Evolutionary conservation across 495 filamentous ascomycete genomes (phyloP).

Genomic region (Podospora pseudoanserina): DNA sequence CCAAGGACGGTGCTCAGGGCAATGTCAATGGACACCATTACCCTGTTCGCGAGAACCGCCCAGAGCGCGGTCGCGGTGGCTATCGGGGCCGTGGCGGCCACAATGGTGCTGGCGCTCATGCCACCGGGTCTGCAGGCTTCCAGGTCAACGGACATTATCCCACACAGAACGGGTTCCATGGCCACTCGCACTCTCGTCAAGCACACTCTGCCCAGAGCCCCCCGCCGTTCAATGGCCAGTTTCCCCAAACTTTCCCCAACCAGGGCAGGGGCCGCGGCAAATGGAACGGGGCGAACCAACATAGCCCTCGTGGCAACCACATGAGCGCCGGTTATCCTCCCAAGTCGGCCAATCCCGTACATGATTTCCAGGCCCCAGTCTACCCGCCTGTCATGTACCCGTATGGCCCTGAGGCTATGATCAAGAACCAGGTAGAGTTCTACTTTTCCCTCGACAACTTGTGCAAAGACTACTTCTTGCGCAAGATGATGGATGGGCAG

Average conservation of each 20-base stretch:
- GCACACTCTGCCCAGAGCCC: conserved; percentile 22
- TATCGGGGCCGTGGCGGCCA: conserved; percentile 39
- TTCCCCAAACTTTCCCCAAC: conserved; percentile 21
- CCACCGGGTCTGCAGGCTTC: conserved; percentile 17
- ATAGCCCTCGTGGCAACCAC: conserved; percentile 21
- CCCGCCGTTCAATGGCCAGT: conserved; percentile 25
- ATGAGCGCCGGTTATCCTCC: conserved; percentile 18
- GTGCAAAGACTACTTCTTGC: conserved; percentile 87
- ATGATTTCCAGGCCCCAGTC: conserved; percentile 16
- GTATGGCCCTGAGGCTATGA: background rate
- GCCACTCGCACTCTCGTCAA: conserved; percentile 20
- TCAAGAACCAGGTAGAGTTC: conserved; percentile 75
- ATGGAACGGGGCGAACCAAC: conserved; percentile 18
- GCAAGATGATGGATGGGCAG: conserved; percentile 88
- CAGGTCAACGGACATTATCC: conserved; percentile 28
- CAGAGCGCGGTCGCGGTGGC: conserved; percentile 39
- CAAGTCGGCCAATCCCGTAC: conserved; percentile 17
- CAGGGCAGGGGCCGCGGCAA: conserved; percentile 27
- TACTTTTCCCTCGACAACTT: conserved; percentile 97
- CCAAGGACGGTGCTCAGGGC: conserved; percentile 25
- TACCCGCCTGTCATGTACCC: background rate
- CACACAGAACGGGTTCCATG: conserved; percentile 16
- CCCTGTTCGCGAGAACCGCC: conserved; percentile 34
- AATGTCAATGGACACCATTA: conserved; percentile 28
- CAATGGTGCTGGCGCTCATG: conserved; percentile 13